Conservation (phyloP, 192 early-diverging fungal genomes). For the Podila epicladia region DNA sequence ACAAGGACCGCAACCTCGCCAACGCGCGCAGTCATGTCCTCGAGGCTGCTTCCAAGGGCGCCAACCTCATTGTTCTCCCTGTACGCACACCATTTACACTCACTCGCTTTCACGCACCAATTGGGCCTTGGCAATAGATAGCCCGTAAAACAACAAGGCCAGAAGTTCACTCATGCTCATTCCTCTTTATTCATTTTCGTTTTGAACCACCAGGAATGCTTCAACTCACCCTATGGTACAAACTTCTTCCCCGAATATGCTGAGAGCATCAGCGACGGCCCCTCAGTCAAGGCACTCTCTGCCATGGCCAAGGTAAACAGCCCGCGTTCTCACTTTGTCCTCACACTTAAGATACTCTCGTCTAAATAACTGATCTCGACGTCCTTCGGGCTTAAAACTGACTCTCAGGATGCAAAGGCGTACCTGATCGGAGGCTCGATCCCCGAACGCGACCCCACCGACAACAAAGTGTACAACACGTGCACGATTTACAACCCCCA, state of each 20-base stretch:
- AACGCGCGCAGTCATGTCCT: conserved; percentile 83
- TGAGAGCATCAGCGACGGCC: conserved; percentile 79
- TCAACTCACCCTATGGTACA: conserved; percentile 98
- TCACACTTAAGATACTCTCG: not conserved
- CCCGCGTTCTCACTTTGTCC: not conserved
- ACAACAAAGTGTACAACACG: conserved; percentile 82
- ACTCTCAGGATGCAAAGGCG: conserved; percentile 72
- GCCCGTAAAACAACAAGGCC: too few relatives aligned
- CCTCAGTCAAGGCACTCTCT: conserved; percentile 77
- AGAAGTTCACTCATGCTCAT: not conserved
- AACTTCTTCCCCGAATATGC: conserved; percentile 92
- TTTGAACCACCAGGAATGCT: conserved; percentile 79
- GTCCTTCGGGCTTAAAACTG: not conserved
- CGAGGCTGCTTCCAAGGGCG: conserved; percentile 84
- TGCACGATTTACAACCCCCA: conserved; percentile 80
- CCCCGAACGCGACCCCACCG: conserved; percentile 74
- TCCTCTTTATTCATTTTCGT: not conserved
- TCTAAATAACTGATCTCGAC: not conserved
- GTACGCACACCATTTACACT: conserved; percentile 44
- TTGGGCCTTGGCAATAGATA: too few relatives aligned
- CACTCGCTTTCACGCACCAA: not conserved
- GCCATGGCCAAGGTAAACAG: conserved; percentile 77
- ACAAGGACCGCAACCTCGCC: conserved; percentile 82
- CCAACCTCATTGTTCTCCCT: conserved; percentile 92
- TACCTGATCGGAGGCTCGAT: conserved; percentile 93